Percentiles rank a stretch among this genome's conserved stretches.
These are phyloP conservation scores for Daedaleopsis sinensis DNA, from an alignment of 768 basidiomycete genomes.

Conservation along the genomic window DNA sequence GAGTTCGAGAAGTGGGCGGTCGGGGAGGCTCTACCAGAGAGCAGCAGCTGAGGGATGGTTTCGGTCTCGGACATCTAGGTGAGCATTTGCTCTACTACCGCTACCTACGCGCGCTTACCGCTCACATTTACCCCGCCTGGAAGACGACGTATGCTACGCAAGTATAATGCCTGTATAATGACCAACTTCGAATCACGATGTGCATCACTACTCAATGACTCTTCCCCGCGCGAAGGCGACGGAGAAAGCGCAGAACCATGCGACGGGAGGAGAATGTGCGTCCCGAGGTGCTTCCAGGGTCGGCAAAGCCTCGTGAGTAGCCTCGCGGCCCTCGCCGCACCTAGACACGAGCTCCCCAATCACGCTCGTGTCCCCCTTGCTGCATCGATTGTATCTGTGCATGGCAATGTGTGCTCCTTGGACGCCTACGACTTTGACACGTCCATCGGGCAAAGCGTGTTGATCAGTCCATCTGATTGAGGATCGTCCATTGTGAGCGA, in stretches of 20 bases:
- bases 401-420: neutral
- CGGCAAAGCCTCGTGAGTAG: neutral
- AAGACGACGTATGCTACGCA: neutral
- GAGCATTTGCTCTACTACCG: neutral
- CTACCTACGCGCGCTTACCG: neutral
- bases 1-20: slow-evolving; percentile 71
- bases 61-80: neutral
- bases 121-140: neutral
- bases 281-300: neutral
- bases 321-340: neutral
- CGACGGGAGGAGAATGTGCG: neutral
- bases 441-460: no score
- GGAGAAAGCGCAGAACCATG: neutral
- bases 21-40: slow-evolving; percentile 37
- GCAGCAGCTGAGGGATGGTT: neutral
- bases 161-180: slow-evolving; percentile 6
- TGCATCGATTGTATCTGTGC: neutral
- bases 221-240: neutral
- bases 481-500: no score
- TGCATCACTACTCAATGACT: neutral
- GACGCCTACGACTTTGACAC: neutral
- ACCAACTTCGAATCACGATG: neutral
- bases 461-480: no score
- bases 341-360: neutral
- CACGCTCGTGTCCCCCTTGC: neutral